Conservation (phyloP, 1,284 basidiomycete genomes). For the Sporisorium exsertum region DNA sequence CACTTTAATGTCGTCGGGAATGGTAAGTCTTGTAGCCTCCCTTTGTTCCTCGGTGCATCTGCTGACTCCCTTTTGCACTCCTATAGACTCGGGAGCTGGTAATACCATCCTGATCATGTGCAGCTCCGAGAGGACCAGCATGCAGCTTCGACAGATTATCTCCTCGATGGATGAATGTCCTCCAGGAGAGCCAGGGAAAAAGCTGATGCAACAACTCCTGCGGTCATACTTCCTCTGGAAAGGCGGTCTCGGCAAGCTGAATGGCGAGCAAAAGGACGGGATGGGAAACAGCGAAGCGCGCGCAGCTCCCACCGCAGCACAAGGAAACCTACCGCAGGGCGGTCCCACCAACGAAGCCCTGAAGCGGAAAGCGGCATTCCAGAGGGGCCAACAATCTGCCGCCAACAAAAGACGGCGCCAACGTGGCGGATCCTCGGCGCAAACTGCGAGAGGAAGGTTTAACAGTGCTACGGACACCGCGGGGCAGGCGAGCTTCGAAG, state of each 20-base stretch:
- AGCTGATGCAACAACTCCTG: slow-evolving; percentile 83
- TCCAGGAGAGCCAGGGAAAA: slow-evolving; percentile 63
- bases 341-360: too few relatives aligned
- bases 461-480: too few relatives aligned
- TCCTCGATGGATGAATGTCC: slow-evolving; percentile 51
- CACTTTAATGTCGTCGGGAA: slow-evolving; percentile 70
- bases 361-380: too few relatives aligned
- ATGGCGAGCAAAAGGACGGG: slow-evolving; percentile 40
- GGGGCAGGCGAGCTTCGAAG: too few relatives aligned
- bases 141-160: slow-evolving; percentile 61
- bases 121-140: slow-evolving; percentile 51
- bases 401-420: too few relatives aligned
- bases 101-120: slow-evolving; percentile 68
- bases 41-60: background rate
- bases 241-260: slow-evolving; percentile 73
- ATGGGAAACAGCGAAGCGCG: slow-evolving; percentile 5
- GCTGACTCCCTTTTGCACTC: slow-evolving; percentile 11
- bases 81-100: slow-evolving; percentile 25
- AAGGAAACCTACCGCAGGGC: background rate
- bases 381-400: too few relatives aligned
- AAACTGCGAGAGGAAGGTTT: too few relatives aligned
- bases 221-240: slow-evolving; percentile 85
- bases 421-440: too few relatives aligned
- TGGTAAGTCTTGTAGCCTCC: slow-evolving; percentile 14
- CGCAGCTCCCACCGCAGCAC: slow-evolving; percentile 17